These are phyloP conservation scores for Ascodesmis nigricans DNA, from an alignment of 495 filamentous ascomycete genomes.

Conservation along the genomic window DNA sequence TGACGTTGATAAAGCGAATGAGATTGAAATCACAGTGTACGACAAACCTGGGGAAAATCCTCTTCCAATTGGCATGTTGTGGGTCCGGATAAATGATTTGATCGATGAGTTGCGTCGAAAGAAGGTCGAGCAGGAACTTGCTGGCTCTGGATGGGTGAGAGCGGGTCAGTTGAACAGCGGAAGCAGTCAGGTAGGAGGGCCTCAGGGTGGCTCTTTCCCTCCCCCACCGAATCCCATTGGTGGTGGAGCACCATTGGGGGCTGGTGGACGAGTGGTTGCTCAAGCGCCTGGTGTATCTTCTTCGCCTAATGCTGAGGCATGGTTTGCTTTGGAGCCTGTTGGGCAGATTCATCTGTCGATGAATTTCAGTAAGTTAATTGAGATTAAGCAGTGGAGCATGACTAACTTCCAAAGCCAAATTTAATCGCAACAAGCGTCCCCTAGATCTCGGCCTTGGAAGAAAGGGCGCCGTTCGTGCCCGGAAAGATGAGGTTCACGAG, in stretches of 20 bases:
- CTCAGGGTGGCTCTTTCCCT: too few relatives aligned
- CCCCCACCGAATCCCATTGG: slow-evolving; percentile 35
- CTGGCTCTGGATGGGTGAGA: slow-evolving; percentile 81
- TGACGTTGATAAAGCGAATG: slow-evolving; percentile 92
- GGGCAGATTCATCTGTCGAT: slow-evolving; percentile 72
- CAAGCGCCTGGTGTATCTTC: slow-evolving; percentile 7
- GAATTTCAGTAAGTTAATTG: slow-evolving; percentile 52
- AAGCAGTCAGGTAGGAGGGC: too few relatives aligned
- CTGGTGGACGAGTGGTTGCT: slow-evolving; percentile 7
- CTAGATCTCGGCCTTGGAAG: slow-evolving; percentile 78
- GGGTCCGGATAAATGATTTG: slow-evolving; percentile 92
- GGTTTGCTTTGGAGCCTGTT: slow-evolving; percentile 91
- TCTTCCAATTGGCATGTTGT: slow-evolving; percentile 81
- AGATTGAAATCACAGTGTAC: slow-evolving; percentile 93
- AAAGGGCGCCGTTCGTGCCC: slow-evolving; percentile 87
- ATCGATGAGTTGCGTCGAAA: slow-evolving; percentile 93
- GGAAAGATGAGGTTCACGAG: slow-evolving; percentile 91
- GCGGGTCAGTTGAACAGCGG: slow-evolving; percentile 63
- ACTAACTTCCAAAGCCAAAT: slow-evolving; percentile 37
- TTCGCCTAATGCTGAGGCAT: slow-evolving; percentile 48
- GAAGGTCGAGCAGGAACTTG: slow-evolving; percentile 87
- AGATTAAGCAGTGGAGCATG: slow-evolving; percentile 14
- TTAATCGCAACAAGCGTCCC: slow-evolving; percentile 42
- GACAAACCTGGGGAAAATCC: slow-evolving; percentile 80
- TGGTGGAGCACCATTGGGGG: slow-evolving; percentile 18